These are phyloP conservation scores for Picochlorum sp. DNA, from an alignment of 139 green algal species.

Conservation along the genomic window DNA sequence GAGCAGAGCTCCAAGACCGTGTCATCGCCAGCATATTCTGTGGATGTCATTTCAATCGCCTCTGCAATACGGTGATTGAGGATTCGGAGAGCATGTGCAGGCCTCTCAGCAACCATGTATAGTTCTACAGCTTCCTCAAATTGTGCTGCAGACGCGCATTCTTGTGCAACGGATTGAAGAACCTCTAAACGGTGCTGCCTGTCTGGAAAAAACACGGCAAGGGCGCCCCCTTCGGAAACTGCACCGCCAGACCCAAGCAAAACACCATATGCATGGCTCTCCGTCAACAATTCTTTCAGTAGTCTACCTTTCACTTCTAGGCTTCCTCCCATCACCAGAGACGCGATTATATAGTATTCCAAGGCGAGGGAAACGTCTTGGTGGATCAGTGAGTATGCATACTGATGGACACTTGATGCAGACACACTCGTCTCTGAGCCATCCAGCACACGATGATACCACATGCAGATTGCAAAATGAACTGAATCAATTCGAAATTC, in stretches of 20 bases:
- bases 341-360: conserved; percentile 73
- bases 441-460: conserved; percentile 29
- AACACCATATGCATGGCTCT: conserved; percentile 44
- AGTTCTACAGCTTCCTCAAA: conserved; percentile 71
- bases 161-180: conserved; percentile 61
- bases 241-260: conserved; percentile 44
- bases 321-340: conserved; percentile 16
- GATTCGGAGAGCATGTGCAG: conserved; percentile 48
- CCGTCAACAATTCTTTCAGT: conserved; percentile 53
- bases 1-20: neutral
- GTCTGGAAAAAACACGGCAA: conserved; percentile 44
- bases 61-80: conserved; percentile 57
- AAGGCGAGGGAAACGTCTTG: conserved; percentile 45
- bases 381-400: conserved; percentile 47
- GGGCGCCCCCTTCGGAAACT: conserved; percentile 27
- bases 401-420: conserved; percentile 38
- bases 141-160: conserved; percentile 57
- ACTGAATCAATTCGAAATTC: conserved; percentile 57
- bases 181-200: conserved; percentile 36
- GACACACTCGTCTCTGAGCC: conserved; percentile 1
- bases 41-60: conserved; percentile 18
- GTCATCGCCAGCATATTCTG: conserved; percentile 11
- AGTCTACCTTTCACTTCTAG: conserved; percentile 25
- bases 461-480: conserved; percentile 63
- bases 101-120: conserved; percentile 65